Evolutionary conservation across 257 asterid genomes (phyloP).

Genomic region (Ilex aquifolium): DNA sequence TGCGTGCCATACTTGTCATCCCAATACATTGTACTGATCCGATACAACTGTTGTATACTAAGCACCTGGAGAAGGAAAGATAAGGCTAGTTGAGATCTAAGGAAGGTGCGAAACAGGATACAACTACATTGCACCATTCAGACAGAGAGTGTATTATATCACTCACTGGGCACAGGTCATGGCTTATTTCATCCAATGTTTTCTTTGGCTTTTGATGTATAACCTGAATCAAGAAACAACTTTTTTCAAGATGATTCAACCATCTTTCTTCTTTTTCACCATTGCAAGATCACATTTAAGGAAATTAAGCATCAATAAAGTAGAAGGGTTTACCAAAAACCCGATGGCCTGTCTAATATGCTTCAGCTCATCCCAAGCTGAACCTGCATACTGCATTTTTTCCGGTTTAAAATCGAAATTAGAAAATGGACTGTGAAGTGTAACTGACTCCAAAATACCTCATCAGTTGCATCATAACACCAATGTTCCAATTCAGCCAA

Average conservation of each 20-base stretch:
- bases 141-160: slow-evolving; percentile 1
- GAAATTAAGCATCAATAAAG: slow-evolving; percentile 1
- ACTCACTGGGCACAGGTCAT: slow-evolving; percentile 81
- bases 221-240: slow-evolving; percentile 41
- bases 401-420: slow-evolving; percentile 11
- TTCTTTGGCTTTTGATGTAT: slow-evolving; percentile 95
- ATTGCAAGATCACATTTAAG: neutral
- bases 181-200: slow-evolving; percentile 85
- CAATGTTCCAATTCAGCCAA: slow-evolving; percentile 87
- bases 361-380: slow-evolving; percentile 97
- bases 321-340: slow-evolving; percentile 55
- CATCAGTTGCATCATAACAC: slow-evolving; percentile 82
- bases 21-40: slow-evolving; percentile 98
- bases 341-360: slow-evolving; percentile 98
- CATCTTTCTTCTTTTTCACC: neutral
- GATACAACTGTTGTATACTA: slow-evolving; percentile 91
- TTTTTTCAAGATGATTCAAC: slow-evolving; percentile 3
- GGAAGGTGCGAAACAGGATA: neutral
- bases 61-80: slow-evolving; percentile 52
- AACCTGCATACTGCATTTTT: slow-evolving; percentile 85
- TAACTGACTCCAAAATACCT: slow-evolving; percentile 39
- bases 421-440: slow-evolving; percentile 5
- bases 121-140: slow-evolving; percentile 7
- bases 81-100: slow-evolving; percentile 7
- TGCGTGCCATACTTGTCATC: slow-evolving; percentile 98